A percentile compares a stretch with the other conserved stretches of the same genome.
phyloP scores from a whole-genome alignment of 331 rosid genomes.

The Ulmus americana region DNA sequence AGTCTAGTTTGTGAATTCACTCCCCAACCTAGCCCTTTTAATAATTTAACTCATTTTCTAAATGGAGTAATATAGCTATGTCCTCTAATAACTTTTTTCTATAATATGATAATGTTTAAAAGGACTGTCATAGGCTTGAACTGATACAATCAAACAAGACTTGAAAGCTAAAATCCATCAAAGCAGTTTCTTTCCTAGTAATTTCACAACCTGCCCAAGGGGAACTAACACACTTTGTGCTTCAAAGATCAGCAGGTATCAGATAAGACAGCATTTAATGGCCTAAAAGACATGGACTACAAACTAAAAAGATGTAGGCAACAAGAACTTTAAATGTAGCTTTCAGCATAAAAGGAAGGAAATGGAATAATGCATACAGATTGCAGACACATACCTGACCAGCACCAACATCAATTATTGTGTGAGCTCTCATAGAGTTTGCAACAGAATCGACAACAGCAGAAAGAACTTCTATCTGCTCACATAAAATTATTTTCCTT shows the following conservation, averaged over 20 bases:
- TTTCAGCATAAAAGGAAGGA: constrained; percentile 3
- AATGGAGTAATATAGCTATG: too few species aligned
- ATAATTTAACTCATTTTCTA: too few species aligned
- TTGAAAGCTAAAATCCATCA: too few species aligned
- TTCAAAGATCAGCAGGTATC: not conserved
- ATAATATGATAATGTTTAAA: too few species aligned
- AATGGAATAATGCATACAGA: constrained; percentile 16
- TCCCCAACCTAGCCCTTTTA: too few species aligned
- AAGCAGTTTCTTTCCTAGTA: too few species aligned
- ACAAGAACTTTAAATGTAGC: constrained; percentile 17
- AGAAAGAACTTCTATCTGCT: constrained; percentile 76
- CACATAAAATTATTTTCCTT: not conserved
- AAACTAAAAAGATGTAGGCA: not conserved
- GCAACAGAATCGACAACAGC: constrained; percentile 55
- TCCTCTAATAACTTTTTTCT: too few species aligned
- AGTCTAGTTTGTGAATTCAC: too few species aligned
- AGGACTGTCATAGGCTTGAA: too few species aligned
- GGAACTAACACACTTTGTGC: too few species aligned
- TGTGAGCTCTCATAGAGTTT: constrained; percentile 37
- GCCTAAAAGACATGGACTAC: not conserved
- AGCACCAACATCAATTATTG: constrained; percentile 85
- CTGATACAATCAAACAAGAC: too few species aligned
- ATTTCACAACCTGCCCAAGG: too few species aligned
- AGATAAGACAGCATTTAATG: not conserved
- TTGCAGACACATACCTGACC: constrained; percentile 60